phyloP scores from a whole-genome alignment of 163 green algal species.

The Scenedesmus sp. region DNA sequence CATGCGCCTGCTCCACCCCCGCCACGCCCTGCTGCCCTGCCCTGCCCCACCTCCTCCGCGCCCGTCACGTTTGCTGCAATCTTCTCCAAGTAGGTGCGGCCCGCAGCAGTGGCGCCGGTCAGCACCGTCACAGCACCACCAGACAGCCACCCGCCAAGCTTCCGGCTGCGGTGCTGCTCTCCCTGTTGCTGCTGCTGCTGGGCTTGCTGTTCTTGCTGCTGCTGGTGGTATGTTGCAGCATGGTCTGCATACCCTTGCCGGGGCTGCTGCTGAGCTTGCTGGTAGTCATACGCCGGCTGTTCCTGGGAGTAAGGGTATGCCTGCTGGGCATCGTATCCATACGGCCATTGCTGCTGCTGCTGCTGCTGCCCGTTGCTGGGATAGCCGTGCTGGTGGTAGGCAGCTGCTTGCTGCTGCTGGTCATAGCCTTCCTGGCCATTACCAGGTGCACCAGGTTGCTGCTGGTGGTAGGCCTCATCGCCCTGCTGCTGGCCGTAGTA shows the following conservation, averaged over 20 bases:
- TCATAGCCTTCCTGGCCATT: background rate
- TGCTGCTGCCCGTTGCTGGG: background rate
- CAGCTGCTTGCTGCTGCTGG: background rate
- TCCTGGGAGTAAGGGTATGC: conserved; percentile 1
- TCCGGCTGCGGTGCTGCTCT: conserved; percentile 15
- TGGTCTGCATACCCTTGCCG: background rate
- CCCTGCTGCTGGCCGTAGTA: conserved; percentile 14
- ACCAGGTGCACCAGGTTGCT: too few species aligned
- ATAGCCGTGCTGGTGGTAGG: background rate
- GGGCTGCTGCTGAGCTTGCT: conserved; percentile 22
- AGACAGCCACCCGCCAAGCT: conserved; percentile 44
- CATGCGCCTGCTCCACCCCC: too few species aligned
- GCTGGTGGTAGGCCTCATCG: too few species aligned
- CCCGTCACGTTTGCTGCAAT: conserved; percentile 46
- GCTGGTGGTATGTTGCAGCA: background rate
- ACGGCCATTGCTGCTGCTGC: conserved; percentile 28
- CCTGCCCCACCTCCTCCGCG: conserved; percentile 18
- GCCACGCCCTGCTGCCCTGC: background rate
- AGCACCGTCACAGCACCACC: conserved; percentile 44
- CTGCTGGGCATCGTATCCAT: background rate
- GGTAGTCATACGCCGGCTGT: conserved; percentile 7
- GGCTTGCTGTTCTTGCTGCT: conserved; percentile 10
- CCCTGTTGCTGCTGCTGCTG: conserved; percentile 7
- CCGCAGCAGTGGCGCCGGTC: conserved; percentile 24
- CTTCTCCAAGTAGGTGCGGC: conserved; percentile 42